phyloP scores from a whole-genome alignment of 345 rosid species.

The Salix caprea region DNA sequence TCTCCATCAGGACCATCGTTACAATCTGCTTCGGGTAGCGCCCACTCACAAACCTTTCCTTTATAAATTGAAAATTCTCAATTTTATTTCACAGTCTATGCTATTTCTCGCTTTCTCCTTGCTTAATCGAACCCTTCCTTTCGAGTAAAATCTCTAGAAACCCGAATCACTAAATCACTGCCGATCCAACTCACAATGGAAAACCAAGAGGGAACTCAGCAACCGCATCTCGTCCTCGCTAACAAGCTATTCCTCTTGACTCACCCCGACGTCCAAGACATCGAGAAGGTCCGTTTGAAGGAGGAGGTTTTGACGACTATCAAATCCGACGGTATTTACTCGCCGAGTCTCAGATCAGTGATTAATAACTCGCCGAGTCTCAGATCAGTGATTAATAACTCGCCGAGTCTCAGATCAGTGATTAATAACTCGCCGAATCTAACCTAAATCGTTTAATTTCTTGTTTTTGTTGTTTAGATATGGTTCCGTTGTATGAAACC shows the following conservation, averaged over 20 bases:
- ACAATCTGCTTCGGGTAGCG: neutral
- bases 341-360: neutral
- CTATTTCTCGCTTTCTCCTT: slow-evolving; percentile 10
- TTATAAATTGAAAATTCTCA: neutral
- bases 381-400: neutral
- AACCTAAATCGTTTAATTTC: neutral
- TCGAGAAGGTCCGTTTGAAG: slow-evolving; percentile 86
- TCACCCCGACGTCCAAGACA: slow-evolving; percentile 75
- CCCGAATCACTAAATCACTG: slow-evolving; percentile 15
- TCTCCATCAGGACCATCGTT: neutral
- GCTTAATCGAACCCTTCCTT: slow-evolving; percentile 13
- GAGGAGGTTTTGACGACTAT: slow-evolving; percentile 72
- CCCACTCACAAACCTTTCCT: neutral
- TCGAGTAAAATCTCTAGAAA: neutral
- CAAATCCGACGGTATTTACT: slow-evolving; percentile 57
- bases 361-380: neutral
- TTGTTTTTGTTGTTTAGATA: slow-evolving; percentile 41
- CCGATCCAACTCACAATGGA: slow-evolving; percentile 51
- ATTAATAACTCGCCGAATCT: neutral
- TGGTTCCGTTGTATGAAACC: slow-evolving; percentile 83
- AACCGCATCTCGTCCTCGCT: slow-evolving; percentile 77
- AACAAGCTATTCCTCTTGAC: slow-evolving; percentile 76
- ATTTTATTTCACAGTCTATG: no score
- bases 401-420: neutral
- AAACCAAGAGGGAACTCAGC: slow-evolving; percentile 73